Evolutionary conservation across 352 stramenopile species (phyloP), one percentile per base, ranked within the genome.

Genomic region (Thraustotheca clavata): DNA sequence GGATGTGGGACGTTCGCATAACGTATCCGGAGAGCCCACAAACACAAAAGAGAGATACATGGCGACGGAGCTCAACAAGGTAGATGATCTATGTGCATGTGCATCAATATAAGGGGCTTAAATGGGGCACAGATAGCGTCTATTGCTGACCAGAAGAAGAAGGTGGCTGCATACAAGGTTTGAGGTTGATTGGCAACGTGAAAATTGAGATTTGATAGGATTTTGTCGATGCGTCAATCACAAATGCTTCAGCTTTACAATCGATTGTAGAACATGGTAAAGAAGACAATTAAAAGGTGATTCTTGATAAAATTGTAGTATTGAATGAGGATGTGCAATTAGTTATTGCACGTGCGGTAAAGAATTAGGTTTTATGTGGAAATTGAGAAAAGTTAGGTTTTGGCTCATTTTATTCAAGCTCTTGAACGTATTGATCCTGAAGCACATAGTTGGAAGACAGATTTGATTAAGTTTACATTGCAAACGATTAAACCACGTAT

Each of bases 401-500:
- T 94, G 57, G 88, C 77, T 29, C 80, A 91, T 66, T 60, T 94
- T 63, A 79, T 79, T 8, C 76, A 76, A 2, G 59, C 73, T 1
- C 62, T 90, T n/a, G 67, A 60, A 29, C 59, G 61, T n/a, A 74
- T 93, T 39, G 76, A 91, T 50, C 73, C 81, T 34, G 83, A 90
- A 60, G 66, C 65, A 3, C 71, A 86, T 55, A 73, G 71, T 24
- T 91, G 83, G 83, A 93, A 93, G 69, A 75, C 85, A 20, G 76
- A 88, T 38, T 84, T 93, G 47, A 74, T 93, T 62, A 77, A 68
- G 52, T 89, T 86, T 39, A 88, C 77, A 46, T 61, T 93, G 59
- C 29, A 62, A 57, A 83, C 87, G 69, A 76, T 94, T 72, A 91
- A 91, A 72, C 72, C 79, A 14, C 83, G 83, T 8, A 81, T 94